phyloP scores from a whole-genome alignment of 1,284 basidiomycete species.

The Boletus sp. region DNA sequence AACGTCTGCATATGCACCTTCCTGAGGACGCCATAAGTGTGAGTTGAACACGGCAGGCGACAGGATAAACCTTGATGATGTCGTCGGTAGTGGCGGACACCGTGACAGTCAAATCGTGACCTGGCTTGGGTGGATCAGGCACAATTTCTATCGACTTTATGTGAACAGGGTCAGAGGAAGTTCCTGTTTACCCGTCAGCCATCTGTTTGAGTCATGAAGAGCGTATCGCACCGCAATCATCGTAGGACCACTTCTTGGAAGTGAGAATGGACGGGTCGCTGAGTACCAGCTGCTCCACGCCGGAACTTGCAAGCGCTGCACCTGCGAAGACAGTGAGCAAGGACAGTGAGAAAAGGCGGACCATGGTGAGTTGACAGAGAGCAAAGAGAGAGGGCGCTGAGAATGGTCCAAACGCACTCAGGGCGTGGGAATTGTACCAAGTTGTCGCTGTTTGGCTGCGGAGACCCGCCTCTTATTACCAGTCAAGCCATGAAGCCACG shows the following conservation, averaged over 20 bases:
- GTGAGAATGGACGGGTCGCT: constrained; percentile 34
- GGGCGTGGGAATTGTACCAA: constrained; percentile 23
- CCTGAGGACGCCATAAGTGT: constrained; percentile 44
- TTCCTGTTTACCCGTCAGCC: constrained; percentile 38
- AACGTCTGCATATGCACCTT: constrained; percentile 88
- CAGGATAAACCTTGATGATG: constrained; percentile 57
- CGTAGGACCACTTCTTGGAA: constrained; percentile 50
- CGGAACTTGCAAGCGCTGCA: constrained; percentile 33
- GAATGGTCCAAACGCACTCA: constrained; percentile 7
- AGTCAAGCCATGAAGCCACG: constrained; percentile 50
- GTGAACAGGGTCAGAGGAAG: constrained; percentile 45
- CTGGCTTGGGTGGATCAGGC: constrained; percentile 83
- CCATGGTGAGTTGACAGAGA: constrained; percentile 33
- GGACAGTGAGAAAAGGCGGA: constrained; percentile 39
- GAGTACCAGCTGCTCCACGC: constrained; percentile 40
- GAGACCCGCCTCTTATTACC: neutral
- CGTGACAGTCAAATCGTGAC: constrained; percentile 76
- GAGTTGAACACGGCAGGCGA: neutral
- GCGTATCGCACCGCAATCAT: constrained; percentile 51
- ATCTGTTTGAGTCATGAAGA: neutral
- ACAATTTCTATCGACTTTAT: constrained; percentile 64
- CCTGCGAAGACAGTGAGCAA: constrained; percentile 37
- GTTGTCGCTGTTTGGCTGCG: neutral
- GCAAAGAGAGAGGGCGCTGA: neutral
- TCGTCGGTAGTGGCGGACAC: constrained; percentile 61